phyloP scores from a whole-genome alignment of 106 monocot genomes.

The Ottelia alismoides region DNA sequence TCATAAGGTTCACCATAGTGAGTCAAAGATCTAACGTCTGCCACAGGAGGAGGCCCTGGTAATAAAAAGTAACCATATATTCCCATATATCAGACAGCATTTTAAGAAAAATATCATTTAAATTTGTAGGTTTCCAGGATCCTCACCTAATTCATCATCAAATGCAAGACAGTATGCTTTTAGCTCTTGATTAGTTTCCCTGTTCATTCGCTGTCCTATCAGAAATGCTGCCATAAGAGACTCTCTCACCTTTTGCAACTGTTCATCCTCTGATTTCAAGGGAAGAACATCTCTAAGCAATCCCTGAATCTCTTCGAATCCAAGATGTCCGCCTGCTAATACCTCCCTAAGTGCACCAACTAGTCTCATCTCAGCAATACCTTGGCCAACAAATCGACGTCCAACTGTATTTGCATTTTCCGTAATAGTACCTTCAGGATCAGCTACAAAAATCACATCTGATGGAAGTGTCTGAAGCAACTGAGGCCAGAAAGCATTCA shows the following conservation, averaged over 20 bases:
- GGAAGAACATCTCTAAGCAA: constrained; percentile 74
- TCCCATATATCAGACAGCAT: not conserved
- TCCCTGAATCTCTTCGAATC: constrained; percentile 87
- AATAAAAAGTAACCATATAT: not conserved
- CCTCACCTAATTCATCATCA: constrained; percentile 69
- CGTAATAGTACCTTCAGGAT: constrained; percentile 94
- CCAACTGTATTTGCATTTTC: constrained; percentile 36
- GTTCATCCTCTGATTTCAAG: constrained; percentile 15
- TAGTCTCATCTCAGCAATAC: constrained; percentile 72
- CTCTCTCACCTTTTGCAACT: constrained; percentile 34
- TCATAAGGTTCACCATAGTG: constrained; percentile 99
- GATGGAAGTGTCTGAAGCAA: constrained; percentile 63
- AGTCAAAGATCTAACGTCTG: constrained; percentile 90
- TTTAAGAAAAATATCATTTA: too few relatives aligned
- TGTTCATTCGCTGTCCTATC: constrained; percentile 93
- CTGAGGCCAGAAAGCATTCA: constrained; percentile 63
- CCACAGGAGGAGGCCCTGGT: constrained; percentile 56
- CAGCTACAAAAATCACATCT: constrained; percentile 84
- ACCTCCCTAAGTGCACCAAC: constrained; percentile 95
- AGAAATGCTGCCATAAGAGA: constrained; percentile 84
- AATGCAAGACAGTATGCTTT: constrained; percentile 97
- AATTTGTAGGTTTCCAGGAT: not conserved
- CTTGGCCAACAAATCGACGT: constrained; percentile 47
- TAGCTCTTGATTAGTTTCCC: constrained; percentile 84
- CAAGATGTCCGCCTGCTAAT: constrained; percentile 89